Evolutionary conservation across 331 rosid genomes (phyloP).

Genomic region (Rosa hybrid): DNA sequence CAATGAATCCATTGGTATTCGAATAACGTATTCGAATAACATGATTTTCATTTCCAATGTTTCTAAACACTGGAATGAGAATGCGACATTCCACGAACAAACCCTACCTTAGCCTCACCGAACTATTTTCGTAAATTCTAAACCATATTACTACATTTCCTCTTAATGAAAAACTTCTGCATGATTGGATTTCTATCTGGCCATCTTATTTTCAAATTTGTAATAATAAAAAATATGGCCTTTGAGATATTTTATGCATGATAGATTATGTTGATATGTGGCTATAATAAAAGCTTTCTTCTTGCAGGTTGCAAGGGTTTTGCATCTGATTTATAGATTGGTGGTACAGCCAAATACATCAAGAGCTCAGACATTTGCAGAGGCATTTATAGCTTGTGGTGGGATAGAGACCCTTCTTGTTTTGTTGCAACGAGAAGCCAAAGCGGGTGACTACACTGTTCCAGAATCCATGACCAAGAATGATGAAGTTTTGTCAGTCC

Average conservation of each 20-base stretch:
- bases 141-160: not conserved
- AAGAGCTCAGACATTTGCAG: slow-evolving; percentile 83
- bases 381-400: slow-evolving; percentile 86
- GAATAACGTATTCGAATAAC: not conserved
- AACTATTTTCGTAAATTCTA: not conserved
- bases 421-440: slow-evolving; percentile 88
- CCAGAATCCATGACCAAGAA: slow-evolving; percentile 39
- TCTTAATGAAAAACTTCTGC: slow-evolving; percentile 6
- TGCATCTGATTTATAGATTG: slow-evolving; percentile 89
- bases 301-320: slow-evolving; percentile 87
- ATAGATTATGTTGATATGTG: slow-evolving; percentile 5
- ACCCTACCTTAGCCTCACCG: not conserved
- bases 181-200: not conserved
- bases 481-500: slow-evolving; percentile 32
- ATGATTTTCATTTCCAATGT: not conserved
- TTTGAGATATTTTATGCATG: not conserved
- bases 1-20: not conserved
- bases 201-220: not conserved
- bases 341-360: slow-evolving; percentile 86
- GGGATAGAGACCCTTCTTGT: slow-evolving; percentile 95
- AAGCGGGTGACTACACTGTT: slow-evolving; percentile 67
- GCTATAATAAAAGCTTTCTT: slow-evolving; percentile 9
- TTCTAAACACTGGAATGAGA: not conserved
- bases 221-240: not conserved
- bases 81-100: not conserved